These are phyloP conservation scores for Aechmea fasciata DNA, from an alignment of 176 grass and related monocot species.

Conservation along the genomic window DNA sequence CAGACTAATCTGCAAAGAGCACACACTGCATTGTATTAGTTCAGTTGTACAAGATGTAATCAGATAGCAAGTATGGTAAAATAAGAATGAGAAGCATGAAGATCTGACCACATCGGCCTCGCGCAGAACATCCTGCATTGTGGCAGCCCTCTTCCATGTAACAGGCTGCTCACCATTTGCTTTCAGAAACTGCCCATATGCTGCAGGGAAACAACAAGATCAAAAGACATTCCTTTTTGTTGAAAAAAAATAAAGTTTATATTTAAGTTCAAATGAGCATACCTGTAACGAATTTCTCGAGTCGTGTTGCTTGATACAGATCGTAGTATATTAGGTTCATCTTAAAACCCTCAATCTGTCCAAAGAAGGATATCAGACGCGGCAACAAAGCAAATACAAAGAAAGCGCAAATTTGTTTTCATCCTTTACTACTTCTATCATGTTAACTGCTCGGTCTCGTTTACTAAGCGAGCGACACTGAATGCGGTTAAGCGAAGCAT, in stretches of 20 bases:
- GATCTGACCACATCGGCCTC: conserved; percentile 75
- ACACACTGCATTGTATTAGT: neutral
- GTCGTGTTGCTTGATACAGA: conserved; percentile 76
- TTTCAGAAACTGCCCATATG: conserved; percentile 79
- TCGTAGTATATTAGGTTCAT: conserved; percentile 98
- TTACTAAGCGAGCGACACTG: too few species aligned
- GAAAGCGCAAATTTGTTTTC: neutral
- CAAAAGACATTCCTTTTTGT: neutral
- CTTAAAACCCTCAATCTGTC: conserved; percentile 90
- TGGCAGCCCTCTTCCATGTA: conserved; percentile 89
- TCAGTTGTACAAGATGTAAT: neutral
- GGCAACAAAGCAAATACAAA: neutral
- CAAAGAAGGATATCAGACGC: conserved; percentile 2
- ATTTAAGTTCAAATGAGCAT: conserved; percentile 5
- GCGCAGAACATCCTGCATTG: conserved; percentile 92
- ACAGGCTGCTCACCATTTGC: conserved; percentile 82
- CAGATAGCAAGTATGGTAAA: neutral
- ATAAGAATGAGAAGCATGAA: conserved; percentile 1
- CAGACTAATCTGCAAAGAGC: conserved; percentile 59
- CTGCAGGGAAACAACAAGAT: conserved; percentile 22
- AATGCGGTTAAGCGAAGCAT: neutral
- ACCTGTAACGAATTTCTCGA: conserved; percentile 96
- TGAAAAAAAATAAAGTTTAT: neutral
- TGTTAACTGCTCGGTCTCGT: too few species aligned
- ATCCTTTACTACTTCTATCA: too few species aligned